These are phyloP conservation scores for Colletotrichum costaricense DNA, from an alignment of 2,329 filamentous ascomycete species.

Conservation along the genomic window DNA sequence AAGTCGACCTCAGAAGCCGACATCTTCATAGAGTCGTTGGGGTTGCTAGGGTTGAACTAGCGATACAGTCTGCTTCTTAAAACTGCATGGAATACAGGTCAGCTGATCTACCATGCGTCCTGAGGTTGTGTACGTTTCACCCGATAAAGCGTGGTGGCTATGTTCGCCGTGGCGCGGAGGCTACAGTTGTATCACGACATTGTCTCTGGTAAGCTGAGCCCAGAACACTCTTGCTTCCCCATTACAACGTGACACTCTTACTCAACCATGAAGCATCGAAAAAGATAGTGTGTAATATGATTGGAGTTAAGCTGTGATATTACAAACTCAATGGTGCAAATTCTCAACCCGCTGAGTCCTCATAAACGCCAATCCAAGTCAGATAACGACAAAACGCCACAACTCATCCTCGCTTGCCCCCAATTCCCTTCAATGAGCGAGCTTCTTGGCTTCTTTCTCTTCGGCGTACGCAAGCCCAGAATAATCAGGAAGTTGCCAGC, in stretches of 20 bases:
- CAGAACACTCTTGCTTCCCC: neutral
- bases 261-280: neutral
- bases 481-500: conserved; percentile 28
- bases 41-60: neutral
- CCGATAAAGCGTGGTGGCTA: neutral
- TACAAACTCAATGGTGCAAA: neutral
- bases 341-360: neutral
- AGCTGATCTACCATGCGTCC: neutral
- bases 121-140: neutral
- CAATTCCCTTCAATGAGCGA: neutral
- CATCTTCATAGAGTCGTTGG: neutral
- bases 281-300: neutral
- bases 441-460: neutral
- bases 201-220: neutral
- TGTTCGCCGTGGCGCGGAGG: neutral
- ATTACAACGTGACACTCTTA: neutral
- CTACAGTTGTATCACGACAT: neutral
- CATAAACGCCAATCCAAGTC: neutral
- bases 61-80: neutral
- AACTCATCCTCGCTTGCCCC: neutral
- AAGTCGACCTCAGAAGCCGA: neutral
- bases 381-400: neutral
- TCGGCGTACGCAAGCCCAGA: neutral
- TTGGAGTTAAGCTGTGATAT: neutral
- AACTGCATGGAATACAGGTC: neutral